Evolutionary conservation across 495 filamentous ascomycete species (phyloP), one percentile per base, ranked within the genome.

Genomic region (Lasiosphaeris hirsuta): DNA sequence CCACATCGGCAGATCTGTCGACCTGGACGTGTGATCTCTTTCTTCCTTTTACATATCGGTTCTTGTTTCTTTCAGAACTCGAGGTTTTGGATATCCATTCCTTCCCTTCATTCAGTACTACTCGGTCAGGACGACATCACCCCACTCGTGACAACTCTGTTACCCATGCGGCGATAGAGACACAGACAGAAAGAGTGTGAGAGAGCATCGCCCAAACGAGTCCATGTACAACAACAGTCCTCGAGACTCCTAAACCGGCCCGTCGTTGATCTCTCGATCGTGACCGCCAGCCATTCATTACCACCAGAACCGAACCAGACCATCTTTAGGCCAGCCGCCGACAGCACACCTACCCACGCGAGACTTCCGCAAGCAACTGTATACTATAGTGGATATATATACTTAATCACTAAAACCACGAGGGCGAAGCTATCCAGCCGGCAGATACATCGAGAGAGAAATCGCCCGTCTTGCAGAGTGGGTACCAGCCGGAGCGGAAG

Each of bases 11-110:
- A 74, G 70, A 76, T 71, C 70, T 67, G 73, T 78, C 72, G 71
- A 69, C 70, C 63, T 72, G 65, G 75, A 73, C 68, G 63, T 54
- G 69, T 71, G 71, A 72, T 77, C 72, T 75, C 68, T 74, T 74
- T 74, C 72, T 77, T 74, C 77, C 73, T 65, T 73, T 73, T 69
- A 68, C 71, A 66, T 72, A 69, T 72, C 73, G 76, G 75, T 78
- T 76, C 72, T 70, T 69, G 62, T 68, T 77, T 73, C 68, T 78
- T 76, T 72, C 48, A 65, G 68, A 70, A 69, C 74, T 78, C 70
- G 69, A 60, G 43, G 45, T 68, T 76, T 78, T 71, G 72, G 74
- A 75, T 59, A 69, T 60, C 60, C 50, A 64, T 68, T 74, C 75
- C 71, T 76, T 69, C 68, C 74, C 68, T 76, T 78, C 76, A 56